Base-by-base conservation (phyloP, 192 early-diverging fungal genomes). In the Podila verticillata region DNA sequence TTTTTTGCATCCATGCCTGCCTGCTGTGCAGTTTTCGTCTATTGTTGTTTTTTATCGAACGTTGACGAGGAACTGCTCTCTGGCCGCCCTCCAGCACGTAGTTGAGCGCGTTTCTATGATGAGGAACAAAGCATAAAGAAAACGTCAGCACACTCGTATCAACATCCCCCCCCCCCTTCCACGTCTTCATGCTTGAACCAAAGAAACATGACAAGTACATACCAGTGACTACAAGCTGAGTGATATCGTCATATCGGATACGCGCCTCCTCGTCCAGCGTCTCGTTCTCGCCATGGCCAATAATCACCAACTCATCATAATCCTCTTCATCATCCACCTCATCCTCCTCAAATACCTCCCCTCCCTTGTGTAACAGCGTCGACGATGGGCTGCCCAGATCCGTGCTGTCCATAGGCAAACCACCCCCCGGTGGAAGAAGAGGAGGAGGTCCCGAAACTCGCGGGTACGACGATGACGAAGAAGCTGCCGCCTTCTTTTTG, bases 211-310 rank as follows among this genome's bases (percentile, higher is more conserved):
- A 59, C 3, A 28, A 59, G 7, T 0, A 17, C 26, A 28, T 68
- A 80, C 77, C 77, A 67, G 77, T 80, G 39, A 80, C 67, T 30
- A 72, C 70, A 72, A 66, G 69, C 56, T 72, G 77, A n/a, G 77
- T 61, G 15, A 49, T 65, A 30, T 80, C 77, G 13, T 80, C 77
- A 8, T 80, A 54, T 28, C 77, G 64, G 26, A 68, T 54, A 34
- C 77, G 60, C 0, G 70, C 54, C 35, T 80, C 77, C 34, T 80
- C 77, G 22, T 80, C 77, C n/a, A 80, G 54, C 7, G 70, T 80
- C 19, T 80, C 77, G n/a, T 72, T 80, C 60, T 68, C 70, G 15
- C 70, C 77, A 39, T 72, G 77, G 1, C 77, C 77, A 64, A 80
- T 80, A 24, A 72, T 80, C 39, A 80, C 70, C 31, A 80, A 61